Evolutionary conservation across 2,329 filamentous ascomycete species (phyloP).

Genomic region (Pseudocercospora vitis): DNA sequence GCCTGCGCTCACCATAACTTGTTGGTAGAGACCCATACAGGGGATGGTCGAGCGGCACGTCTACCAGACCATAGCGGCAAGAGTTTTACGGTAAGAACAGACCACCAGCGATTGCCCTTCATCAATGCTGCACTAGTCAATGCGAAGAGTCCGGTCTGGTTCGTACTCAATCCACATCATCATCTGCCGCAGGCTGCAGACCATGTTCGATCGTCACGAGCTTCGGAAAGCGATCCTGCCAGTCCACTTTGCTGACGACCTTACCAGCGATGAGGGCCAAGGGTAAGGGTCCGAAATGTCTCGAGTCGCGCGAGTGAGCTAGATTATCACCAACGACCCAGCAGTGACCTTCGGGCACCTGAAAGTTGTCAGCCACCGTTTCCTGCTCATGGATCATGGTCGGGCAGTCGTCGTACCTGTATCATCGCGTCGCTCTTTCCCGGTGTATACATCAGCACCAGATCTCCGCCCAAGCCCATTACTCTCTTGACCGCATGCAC

Average conservation of each 20-base stretch:
- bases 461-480: conserved; percentile 60
- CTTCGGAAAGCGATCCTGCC: conserved; percentile 12
- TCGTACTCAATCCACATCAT: conserved; percentile 22
- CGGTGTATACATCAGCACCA: conserved; percentile 66
- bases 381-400: neutral
- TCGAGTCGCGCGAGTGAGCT: conserved; percentile 78
- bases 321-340: conserved; percentile 90
- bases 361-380: conserved; percentile 15
- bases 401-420: conserved; percentile 52
- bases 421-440: conserved; percentile 55
- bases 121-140: no score
- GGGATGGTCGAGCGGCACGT: no score
- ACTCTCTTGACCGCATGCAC: conserved; percentile 74
- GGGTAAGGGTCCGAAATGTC: conserved; percentile 81
- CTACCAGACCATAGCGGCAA: no score
- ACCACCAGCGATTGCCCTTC: no score
- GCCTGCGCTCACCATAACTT: no score
- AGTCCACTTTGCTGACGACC: conserved; percentile 55
- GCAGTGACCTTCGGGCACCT: conserved; percentile 90
- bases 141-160: no score
- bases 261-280: conserved; percentile 83
- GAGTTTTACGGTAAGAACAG: no score
- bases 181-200: conserved; percentile 19
- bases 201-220: conserved; percentile 17
- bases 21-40: no score